phyloP scores from a whole-genome alignment of 2,329 filamentous ascomycete genomes.

The Claviceps arundinis region DNA sequence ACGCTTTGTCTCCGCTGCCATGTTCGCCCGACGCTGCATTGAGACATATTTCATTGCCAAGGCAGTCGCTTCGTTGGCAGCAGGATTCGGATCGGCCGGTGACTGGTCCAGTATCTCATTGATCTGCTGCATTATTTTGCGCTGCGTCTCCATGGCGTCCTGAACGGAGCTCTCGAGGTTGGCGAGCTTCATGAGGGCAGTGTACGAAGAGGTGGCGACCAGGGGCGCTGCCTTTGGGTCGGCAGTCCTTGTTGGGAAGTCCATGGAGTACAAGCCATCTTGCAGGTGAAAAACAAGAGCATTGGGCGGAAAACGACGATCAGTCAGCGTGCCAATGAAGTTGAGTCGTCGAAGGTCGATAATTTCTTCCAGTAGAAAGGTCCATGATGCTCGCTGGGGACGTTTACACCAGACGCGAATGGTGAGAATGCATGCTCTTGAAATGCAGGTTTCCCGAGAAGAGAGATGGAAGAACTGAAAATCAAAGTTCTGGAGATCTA shows the following conservation, averaged over 20 bases:
- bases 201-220: constrained; percentile 65
- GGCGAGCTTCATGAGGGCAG: constrained; percentile 72
- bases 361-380: constrained; percentile 56
- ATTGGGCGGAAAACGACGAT: constrained; percentile 65
- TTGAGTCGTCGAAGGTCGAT: constrained; percentile 62
- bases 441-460: constrained; percentile 46
- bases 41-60: constrained; percentile 42
- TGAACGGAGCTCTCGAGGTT: constrained; percentile 86
- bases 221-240: constrained; percentile 39
- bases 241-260: constrained; percentile 42
- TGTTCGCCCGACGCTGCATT: constrained; percentile 52
- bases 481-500: constrained; percentile 54
- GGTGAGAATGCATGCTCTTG: constrained; percentile 50
- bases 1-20: constrained; percentile 45
- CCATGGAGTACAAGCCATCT: constrained; percentile 76
- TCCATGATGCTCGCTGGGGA: constrained; percentile 37
- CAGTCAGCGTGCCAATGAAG: constrained; percentile 60
- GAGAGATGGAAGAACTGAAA: constrained; percentile 75
- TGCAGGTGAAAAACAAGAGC: constrained; percentile 73
- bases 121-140: constrained; percentile 66
- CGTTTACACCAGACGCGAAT: constrained; percentile 63
- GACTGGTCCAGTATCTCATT: constrained; percentile 38
- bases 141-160: constrained; percentile 68
- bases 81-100: constrained; percentile 28
- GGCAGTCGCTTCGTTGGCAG: constrained; percentile 34